A percentile compares a stretch with the other conserved stretches of the same genome.
phyloP scores from a whole-genome alignment of 2,329 filamentous ascomycete genomes.

The Colletotrichum trifolii region DNA sequence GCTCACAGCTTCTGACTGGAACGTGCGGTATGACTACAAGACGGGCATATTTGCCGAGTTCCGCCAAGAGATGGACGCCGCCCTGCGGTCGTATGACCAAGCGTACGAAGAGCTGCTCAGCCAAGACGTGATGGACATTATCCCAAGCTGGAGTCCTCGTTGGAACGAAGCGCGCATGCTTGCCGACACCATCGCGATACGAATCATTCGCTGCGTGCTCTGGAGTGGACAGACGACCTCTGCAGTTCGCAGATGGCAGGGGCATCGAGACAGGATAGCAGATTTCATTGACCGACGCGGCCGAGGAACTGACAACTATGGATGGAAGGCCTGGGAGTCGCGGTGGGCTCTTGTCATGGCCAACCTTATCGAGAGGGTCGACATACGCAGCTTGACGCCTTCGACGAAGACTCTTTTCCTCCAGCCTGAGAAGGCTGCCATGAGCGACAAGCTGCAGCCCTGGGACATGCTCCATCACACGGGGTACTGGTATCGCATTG shows the following conservation, averaged over 20 bases:
- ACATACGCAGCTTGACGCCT: slow-evolving; percentile 61
- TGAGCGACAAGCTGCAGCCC: slow-evolving; percentile 68
- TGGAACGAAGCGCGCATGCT: slow-evolving; percentile 95
- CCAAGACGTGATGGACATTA: slow-evolving; percentile 85
- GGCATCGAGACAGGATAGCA: slow-evolving; percentile 78
- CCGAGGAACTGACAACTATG: slow-evolving; percentile 88
- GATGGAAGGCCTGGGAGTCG: slow-evolving; percentile 94
- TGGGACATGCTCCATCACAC: slow-evolving; percentile 74
- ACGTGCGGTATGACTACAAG: slow-evolving; percentile 95
- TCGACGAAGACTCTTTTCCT: slow-evolving; percentile 60
- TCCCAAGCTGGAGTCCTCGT: slow-evolving; percentile 87
- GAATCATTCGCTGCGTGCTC: slow-evolving; percentile 83
- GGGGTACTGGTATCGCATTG: slow-evolving; percentile 74
- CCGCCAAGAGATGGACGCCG: slow-evolving; percentile 89
- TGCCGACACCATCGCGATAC: slow-evolving; percentile 83
- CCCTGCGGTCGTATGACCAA: slow-evolving; percentile 85
- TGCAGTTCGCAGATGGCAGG: slow-evolving; percentile 83
- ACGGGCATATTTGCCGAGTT: slow-evolving; percentile 91
- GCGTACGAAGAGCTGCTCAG: slow-evolving; percentile 87
- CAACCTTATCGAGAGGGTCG: slow-evolving; percentile 65
- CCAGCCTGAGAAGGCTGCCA: slow-evolving; percentile 67
- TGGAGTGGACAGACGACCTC: slow-evolving; percentile 83
- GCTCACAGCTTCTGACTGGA: slow-evolving; percentile 88
- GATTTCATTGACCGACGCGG: slow-evolving; percentile 86
- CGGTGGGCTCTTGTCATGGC: slow-evolving; percentile 75